Base-by-base conservation (phyloP, 108 stramenopile genomes). In the Cyclotella baltica region DNA sequence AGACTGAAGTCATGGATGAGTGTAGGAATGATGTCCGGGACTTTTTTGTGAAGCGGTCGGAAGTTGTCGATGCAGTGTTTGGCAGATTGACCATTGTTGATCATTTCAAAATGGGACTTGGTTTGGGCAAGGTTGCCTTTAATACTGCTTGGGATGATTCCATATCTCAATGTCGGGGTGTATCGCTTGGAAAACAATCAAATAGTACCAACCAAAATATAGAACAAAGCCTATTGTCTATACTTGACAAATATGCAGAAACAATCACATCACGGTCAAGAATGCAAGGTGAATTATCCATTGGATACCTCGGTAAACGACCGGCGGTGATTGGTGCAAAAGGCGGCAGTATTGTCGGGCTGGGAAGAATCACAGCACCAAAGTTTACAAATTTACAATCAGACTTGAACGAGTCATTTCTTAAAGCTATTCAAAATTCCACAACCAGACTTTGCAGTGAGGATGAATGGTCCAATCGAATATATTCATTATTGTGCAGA, bases 291-390 rank as follows among this genome's bases (percentile, higher is more conserved):
- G 87, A 88, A 34, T 88, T 85, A 23, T 81, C 89, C 0, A 79
- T 91, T 37, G 90, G 92, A 66, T 92, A 92, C 73, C 76, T 94
- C 16, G 93, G 91, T 13, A 89, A 90, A 52, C 78, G 91, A 27
- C 90, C 91, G 3, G 66, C 85, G 6, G 71, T 84, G 18, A 81
- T 83, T 43, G 69, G 78, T 35, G 71, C 84, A 36, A 80, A 27
- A 10, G 40, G 16, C 63, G 27, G 25, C 6, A 64, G 27, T 18
- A 64, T 64, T 43, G 38, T 64, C 13, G 63, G 63, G 0, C 4
- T 64, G 10, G 25, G 38, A 8, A 64, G 40, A 22, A 64, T 64
- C 23, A 43, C 63, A 15, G 37, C 63, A 6, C 63, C 63, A 38
- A 43, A 38, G 31, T 64, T 64, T 43, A 0, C 25, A 13, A 38